Evolutionary conservation across 306 rosid species (phyloP), one percentile per base, ranked within the genome.

Genomic region (Trichosanthes truncata): DNA sequence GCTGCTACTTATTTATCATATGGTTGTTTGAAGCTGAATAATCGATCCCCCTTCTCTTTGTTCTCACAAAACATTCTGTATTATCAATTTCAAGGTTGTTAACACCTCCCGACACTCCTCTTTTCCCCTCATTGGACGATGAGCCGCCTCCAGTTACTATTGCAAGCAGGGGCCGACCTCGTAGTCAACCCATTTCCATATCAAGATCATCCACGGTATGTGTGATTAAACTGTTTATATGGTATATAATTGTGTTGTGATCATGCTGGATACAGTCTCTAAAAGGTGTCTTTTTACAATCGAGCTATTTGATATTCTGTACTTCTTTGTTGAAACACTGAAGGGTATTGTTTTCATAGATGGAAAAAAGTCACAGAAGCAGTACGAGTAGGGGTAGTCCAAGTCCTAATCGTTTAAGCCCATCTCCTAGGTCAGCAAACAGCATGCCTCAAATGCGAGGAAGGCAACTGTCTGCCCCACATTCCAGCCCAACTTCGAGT

Each of bases 51-150:
- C n/a, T n/a, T 74, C 80, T 72, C 23, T 69, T 23, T 23, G 82
- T 52, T 67, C 76, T 84, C 78, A 89, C 79, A 46, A 80, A 57
- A 38, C 80, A 20, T 65, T 61, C 51, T 26, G 53, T 79, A 40
- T 76, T 71, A 52, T 51, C 76, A 15, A 79, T 88, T 79, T 88
- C 68, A 38, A 92, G 96, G 97, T 89, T 92, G 82, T 73, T 90
- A 84, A 92, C 96, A 46, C 97, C 96, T 68, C 97, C 97, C 0
- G 97, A 92, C 80, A 92, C 96, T 15, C 97, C 97, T 4, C 90
- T 92, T 66, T 92, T 92, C 88, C 91, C 92, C 83, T 88, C 97
- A 71, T 67, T 92, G 87, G 97, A 92, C n/a, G 88, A 88, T 66
- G 93, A 92, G 77, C 91, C 84, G 8, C 85, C 78, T 69, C 82